Conservation (phyloP, 768 basidiomycete species). For the Lactarius evosmus region DNA sequence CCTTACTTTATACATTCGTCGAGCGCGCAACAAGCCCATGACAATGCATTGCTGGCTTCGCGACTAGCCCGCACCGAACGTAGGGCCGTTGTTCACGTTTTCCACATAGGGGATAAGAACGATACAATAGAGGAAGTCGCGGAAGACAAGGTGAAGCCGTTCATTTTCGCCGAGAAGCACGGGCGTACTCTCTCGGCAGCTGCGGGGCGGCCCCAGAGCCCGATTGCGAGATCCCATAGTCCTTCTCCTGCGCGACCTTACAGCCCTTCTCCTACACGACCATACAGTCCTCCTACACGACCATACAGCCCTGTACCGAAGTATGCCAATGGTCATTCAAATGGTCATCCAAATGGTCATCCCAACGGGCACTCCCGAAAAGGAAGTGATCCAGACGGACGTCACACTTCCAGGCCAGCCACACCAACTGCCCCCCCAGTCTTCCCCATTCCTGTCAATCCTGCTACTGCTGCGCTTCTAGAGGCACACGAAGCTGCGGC, state of each 20-base stretch:
- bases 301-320: slow-evolving; percentile 16
- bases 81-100: slow-evolving; percentile 83
- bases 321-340: slow-evolving; percentile 27
- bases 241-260: background rate
- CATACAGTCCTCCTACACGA: slow-evolving; percentile 12
- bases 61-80: slow-evolving; percentile 66
- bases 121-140: slow-evolving; percentile 49
- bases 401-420: slow-evolving; percentile 21
- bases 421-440: slow-evolving; percentile 26
- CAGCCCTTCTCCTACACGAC: background rate
- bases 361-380: slow-evolving; percentile 35
- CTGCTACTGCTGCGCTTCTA: slow-evolving; percentile 38
- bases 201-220: slow-evolving; percentile 1
- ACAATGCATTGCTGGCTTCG: slow-evolving; percentile 84
- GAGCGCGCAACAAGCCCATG: slow-evolving; percentile 77
- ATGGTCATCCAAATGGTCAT: slow-evolving; percentile 37
- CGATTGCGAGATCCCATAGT: background rate
- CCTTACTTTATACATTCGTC: slow-evolving; percentile 81
- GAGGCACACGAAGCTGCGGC: slow-evolving; percentile 67
- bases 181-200: slow-evolving; percentile 27
- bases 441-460: slow-evolving; percentile 27
- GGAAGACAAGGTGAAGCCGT: slow-evolving; percentile 57
- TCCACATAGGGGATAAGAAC: slow-evolving; percentile 47
- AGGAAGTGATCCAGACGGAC: slow-evolving; percentile 33
- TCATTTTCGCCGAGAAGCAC: slow-evolving; percentile 51